Conservation (phyloP, 148 eudicot genomes). For the Persicaria tinctoria region DNA sequence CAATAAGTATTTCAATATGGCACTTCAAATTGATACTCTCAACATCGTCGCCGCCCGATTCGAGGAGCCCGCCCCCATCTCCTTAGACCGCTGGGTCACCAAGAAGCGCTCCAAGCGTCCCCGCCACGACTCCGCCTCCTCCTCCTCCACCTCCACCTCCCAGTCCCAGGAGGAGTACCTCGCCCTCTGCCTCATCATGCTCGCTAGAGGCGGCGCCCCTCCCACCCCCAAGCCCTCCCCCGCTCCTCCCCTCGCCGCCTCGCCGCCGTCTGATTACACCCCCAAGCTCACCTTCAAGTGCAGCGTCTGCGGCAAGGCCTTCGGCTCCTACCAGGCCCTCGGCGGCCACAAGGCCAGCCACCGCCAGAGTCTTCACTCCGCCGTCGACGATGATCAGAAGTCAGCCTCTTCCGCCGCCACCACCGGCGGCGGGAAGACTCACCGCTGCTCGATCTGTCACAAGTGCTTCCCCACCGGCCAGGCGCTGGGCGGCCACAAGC, state of each 20-base stretch:
- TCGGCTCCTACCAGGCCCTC: conserved; percentile 75
- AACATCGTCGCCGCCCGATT: conserved; percentile 41
- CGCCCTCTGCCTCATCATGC: conserved; percentile 86
- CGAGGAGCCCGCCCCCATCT: conserved; percentile 22
- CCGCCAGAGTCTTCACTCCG: conserved; percentile 23
- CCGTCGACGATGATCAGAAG: conserved; percentile 20
- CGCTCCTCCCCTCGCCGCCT: conserved; percentile 3
- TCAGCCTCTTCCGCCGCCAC: conserved; percentile 19
- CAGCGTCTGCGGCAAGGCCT: conserved; percentile 57
- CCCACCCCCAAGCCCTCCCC: background rate
- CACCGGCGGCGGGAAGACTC: conserved; percentile 33
- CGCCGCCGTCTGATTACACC: background rate
- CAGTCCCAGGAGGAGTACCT: conserved; percentile 76
- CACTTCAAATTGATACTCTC: conserved; percentile 75
- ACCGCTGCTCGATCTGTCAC: conserved; percentile 46
- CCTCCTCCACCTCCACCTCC: background rate
- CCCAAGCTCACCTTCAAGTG: conserved; percentile 36
- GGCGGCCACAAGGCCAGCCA: conserved; percentile 96
- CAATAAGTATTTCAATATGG: conserved; percentile 27
- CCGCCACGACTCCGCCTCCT: conserved; percentile 26
- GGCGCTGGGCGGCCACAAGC: conserved; percentile 38
- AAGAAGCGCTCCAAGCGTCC: conserved; percentile 79
- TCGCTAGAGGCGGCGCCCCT: conserved; percentile 41
- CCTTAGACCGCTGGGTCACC: conserved; percentile 51
- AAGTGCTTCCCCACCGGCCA: conserved; percentile 42